Evolutionary conservation across 2,329 filamentous ascomycete genomes (phyloP).

Genomic region (Calonectria honghensis): DNA sequence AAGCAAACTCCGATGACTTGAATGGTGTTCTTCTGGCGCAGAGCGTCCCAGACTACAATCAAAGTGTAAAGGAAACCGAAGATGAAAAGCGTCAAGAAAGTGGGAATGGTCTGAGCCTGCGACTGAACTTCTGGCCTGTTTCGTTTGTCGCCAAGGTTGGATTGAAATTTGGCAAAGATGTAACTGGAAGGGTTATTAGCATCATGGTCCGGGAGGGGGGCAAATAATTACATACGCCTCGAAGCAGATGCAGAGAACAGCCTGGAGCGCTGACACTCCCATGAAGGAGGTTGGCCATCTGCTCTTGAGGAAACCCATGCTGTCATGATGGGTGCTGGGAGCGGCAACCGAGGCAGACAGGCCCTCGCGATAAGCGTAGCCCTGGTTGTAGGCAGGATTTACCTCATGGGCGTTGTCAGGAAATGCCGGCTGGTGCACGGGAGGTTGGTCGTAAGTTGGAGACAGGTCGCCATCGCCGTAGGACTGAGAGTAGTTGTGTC

Average conservation of each 20-base stretch:
- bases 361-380: slow-evolving; percentile 63
- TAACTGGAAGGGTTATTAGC: slow-evolving; percentile 74
- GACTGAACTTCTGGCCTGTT: slow-evolving; percentile 65
- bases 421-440: slow-evolving; percentile 55
- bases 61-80: slow-evolving; percentile 97
- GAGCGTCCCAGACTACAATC: slow-evolving; percentile 92
- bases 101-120: slow-evolving; percentile 86
- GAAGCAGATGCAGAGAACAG: slow-evolving; percentile 85
- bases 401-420: slow-evolving; percentile 56
- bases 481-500: slow-evolving; percentile 59
- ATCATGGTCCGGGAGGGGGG: slow-evolving; percentile 1
- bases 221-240: slow-evolving; percentile 81
- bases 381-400: slow-evolving; percentile 58
- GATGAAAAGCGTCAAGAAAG: slow-evolving; percentile 96
- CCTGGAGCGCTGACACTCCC: slow-evolving; percentile 83
- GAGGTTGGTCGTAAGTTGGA: slow-evolving; percentile 46
- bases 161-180: slow-evolving; percentile 91
- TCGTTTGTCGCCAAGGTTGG: slow-evolving; percentile 68
- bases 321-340: slow-evolving; percentile 57
- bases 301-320: slow-evolving; percentile 85
- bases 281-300: slow-evolving; percentile 94
- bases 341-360: slow-evolving; percentile 58
- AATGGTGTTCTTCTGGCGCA: slow-evolving; percentile 97
- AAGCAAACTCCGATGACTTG: slow-evolving; percentile 96
- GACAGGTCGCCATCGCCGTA: slow-evolving; percentile 54